Evolutionary conservation across 1,284 basidiomycete species (phyloP).

Genomic region (Irpex lacteus): DNA sequence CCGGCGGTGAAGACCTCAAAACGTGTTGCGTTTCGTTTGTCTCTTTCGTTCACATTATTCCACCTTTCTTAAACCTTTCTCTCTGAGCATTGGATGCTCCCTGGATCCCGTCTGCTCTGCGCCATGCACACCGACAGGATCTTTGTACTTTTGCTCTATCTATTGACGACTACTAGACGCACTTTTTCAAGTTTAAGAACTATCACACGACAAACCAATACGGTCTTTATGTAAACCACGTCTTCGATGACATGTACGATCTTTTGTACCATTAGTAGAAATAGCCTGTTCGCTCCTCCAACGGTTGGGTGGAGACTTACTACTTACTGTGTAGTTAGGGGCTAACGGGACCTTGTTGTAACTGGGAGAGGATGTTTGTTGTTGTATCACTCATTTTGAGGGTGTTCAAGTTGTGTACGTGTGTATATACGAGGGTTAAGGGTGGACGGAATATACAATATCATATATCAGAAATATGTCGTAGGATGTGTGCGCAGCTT

Average conservation of each 20-base stretch:
- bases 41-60: neutral
- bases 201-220: neutral
- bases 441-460: no score
- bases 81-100: neutral
- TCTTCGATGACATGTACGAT: neutral
- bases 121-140: neutral
- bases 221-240: neutral
- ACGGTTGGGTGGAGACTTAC: neutral
- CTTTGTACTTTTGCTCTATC: neutral
- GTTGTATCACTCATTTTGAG: neutral
- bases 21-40: neutral
- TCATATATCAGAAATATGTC: no score
- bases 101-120: neutral
- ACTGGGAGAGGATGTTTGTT: neutral
- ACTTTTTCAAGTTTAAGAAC: neutral
- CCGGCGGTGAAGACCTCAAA: constrained; percentile 39
- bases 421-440: neutral
- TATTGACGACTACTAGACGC: neutral
- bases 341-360: neutral
- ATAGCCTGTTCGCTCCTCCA: neutral
- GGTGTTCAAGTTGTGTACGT: neutral
- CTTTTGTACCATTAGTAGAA: neutral
- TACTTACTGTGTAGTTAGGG: neutral
- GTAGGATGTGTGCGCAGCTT: no score
- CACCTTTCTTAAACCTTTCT: neutral